These are phyloP conservation scores for Colletotrichum sp. DNA, from an alignment of 2,329 filamentous ascomycete species.

Conservation along the genomic window DNA sequence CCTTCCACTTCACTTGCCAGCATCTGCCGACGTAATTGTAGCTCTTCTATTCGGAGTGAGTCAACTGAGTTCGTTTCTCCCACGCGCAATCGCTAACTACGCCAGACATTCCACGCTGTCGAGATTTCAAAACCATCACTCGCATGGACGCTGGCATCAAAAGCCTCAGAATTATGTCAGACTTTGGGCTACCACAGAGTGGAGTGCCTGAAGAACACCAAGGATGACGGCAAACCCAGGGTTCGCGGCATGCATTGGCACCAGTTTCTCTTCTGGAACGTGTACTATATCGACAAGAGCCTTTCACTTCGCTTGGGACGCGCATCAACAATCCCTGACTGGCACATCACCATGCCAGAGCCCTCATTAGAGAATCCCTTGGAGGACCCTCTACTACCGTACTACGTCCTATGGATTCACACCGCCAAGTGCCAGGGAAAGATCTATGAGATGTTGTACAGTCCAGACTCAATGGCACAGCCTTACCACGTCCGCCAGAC, in stretches of 20 bases:
- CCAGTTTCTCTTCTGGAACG: conserved; percentile 57
- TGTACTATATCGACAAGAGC: conserved; percentile 62
- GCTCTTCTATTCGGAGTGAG: conserved; percentile 27
- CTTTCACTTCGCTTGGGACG: conserved; percentile 60
- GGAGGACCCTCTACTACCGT: conserved; percentile 29
- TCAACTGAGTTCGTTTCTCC: fast-evolving
- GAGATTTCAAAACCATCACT: conserved; percentile 37
- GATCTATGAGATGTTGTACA: conserved; percentile 61
- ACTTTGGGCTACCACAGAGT: conserved; percentile 33
- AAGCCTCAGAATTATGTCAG: conserved; percentile 35
- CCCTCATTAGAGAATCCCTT: background rate
- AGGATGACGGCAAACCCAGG: conserved; percentile 20
- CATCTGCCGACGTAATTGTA: conserved; percentile 27
- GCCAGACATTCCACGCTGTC: conserved; percentile 32
- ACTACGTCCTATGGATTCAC: conserved; percentile 52
- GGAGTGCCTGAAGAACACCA: conserved; percentile 25
- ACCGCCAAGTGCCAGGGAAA: conserved; percentile 57
- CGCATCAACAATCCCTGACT: conserved; percentile 59
- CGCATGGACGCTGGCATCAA: conserved; percentile 32
- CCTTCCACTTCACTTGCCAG: conserved; percentile 35
- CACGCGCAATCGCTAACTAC: background rate
- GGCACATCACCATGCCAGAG: conserved; percentile 52
- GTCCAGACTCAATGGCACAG: conserved; percentile 42
- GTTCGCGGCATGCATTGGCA: conserved; percentile 34
- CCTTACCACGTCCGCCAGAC: conserved; percentile 34